Conservation (phyloP, 257 asterid genomes). For the Solanum ahanhuiri region DNA sequence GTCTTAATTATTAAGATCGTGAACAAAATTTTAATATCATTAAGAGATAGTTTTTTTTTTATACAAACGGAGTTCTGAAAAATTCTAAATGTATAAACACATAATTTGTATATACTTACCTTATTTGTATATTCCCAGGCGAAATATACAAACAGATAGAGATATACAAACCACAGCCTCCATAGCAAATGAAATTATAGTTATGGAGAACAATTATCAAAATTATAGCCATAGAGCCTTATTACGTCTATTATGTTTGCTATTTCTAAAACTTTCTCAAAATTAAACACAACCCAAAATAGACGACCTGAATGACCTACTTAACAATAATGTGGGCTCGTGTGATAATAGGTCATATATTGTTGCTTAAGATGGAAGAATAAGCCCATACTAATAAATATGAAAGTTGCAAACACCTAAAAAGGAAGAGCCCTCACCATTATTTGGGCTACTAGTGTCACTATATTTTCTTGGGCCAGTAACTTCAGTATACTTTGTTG, state of each 20-base stretch:
- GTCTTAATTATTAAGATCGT: too few species aligned
- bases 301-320: background rate
- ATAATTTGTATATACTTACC: background rate
- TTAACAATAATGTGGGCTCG: background rate
- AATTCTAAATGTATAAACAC: background rate
- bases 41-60: too few species aligned
- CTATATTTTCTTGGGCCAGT: background rate
- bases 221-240: too few species aligned
- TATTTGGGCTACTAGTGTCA: background rate
- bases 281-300: background rate
- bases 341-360: background rate
- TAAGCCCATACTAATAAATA: background rate
- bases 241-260: background rate
- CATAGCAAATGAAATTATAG: background rate
- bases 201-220: too few species aligned
- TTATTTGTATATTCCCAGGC: background rate
- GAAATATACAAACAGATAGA: too few species aligned
- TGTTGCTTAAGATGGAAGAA: background rate
- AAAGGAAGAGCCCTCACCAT: background rate
- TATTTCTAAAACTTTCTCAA: background rate
- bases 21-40: too few species aligned
- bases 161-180: background rate
- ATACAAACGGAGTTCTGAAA: too few species aligned
- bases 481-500: background rate
- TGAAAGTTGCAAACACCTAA: background rate